Percentiles rank a stretch among this genome's conserved stretches.
phyloP scores from a whole-genome alignment of 257 asterid species.

The Anisodus acutangulus region DNA sequence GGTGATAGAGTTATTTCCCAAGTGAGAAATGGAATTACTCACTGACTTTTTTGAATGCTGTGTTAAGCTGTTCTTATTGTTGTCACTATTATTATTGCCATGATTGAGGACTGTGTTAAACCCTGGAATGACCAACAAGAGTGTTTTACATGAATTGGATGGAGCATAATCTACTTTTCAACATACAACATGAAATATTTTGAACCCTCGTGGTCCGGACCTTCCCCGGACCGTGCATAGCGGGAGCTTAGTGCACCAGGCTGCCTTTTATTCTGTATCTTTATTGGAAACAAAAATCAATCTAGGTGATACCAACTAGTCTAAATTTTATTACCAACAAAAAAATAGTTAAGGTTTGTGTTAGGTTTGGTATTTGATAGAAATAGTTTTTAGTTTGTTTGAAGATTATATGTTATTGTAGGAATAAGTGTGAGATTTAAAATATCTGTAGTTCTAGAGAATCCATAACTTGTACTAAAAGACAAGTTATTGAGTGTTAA shows the following conservation, averaged over 20 bases:
- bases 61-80: neutral
- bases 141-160: neutral
- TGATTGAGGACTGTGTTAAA: neutral
- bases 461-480: neutral
- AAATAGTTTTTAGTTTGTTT: neutral
- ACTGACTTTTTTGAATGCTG: neutral
- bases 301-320: neutral
- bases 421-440: neutral
- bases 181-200: neutral
- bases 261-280: neutral
- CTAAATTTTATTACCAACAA: neutral
- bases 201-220: too few relatives aligned
- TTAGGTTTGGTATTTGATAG: neutral
- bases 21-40: neutral
- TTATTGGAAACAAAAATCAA: neutral
- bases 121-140: conserved; percentile 4
- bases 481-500: neutral
- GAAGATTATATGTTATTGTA: neutral
- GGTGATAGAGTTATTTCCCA: neutral
- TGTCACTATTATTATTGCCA: neutral
- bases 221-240: too few relatives aligned
- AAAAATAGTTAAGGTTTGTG: neutral
- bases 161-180: conserved; percentile 3
- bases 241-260: too few relatives aligned
- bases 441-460: neutral